Percentiles rank a stretch among this genome's conserved stretches.
Evolutionary conservation across 2,329 filamentous ascomycete genomes (phyloP).

Genomic region (Bimuria novae-zelandiae): DNA sequence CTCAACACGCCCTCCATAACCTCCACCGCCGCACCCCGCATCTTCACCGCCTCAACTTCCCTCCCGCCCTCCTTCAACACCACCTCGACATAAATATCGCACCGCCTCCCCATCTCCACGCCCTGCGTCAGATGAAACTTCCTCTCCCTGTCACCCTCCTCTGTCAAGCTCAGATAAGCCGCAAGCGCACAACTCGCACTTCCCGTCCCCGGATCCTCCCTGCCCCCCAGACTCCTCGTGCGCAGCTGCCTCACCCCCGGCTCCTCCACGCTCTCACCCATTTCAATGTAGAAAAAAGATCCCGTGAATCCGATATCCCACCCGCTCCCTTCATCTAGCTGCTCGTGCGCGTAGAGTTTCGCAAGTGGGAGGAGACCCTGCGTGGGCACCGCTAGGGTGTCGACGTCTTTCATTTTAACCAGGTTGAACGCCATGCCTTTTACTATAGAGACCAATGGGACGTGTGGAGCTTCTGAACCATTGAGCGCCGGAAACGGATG

Average conservation of each 20-base stretch:
- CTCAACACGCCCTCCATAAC: constrained; percentile 34
- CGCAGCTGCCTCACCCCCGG: constrained; percentile 47
- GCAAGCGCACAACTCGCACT: constrained; percentile 52
- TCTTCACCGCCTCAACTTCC: constrained; percentile 44
- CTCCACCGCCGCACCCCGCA: constrained; percentile 49
- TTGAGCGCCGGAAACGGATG: constrained; percentile 34
- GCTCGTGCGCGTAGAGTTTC: constrained; percentile 32
- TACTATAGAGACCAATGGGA: constrained; percentile 57
- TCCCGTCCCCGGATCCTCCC: constrained; percentile 56
- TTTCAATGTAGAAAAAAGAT: constrained; percentile 60
- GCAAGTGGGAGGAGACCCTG: constrained; percentile 48
- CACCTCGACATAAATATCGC: constrained; percentile 53
- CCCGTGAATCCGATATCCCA: constrained; percentile 59
- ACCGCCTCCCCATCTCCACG: constrained; percentile 55
- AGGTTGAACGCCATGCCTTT: constrained; percentile 73
- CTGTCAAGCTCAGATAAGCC: constrained; percentile 45
- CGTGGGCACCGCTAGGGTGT: constrained; percentile 41
- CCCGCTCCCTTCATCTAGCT: constrained; percentile 43
- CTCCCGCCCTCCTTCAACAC: constrained; percentile 39
- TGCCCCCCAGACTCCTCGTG: constrained; percentile 61
- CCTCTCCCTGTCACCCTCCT: constrained; percentile 31
- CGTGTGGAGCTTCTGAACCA: constrained; percentile 16
- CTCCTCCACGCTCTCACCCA: constrained; percentile 42
- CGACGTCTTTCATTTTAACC: constrained; percentile 62
- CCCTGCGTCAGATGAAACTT: constrained; percentile 52